Percentiles rank a stretch among this genome's conserved stretches.
These are phyloP conservation scores for Trichoderma koningiopsis DNA, from an alignment of 2,329 filamentous ascomycete genomes.

Conservation along the genomic window DNA sequence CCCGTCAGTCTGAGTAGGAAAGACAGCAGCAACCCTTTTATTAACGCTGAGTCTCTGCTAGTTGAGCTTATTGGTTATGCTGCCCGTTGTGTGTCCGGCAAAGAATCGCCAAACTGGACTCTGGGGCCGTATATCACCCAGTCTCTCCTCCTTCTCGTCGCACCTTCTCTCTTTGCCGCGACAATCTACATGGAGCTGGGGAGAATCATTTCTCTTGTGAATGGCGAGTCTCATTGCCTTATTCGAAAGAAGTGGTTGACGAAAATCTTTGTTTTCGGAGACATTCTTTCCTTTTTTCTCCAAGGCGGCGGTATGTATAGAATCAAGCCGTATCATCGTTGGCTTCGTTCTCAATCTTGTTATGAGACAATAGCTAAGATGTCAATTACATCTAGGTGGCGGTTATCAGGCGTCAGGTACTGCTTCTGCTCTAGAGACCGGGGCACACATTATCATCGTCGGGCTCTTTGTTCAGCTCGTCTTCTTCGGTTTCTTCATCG, in stretches of 20 bases:
- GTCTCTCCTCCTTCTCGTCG: not conserved
- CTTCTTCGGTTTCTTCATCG: not conserved
- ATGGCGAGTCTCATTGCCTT: not conserved
- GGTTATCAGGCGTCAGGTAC: not conserved
- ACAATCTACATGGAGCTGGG: not conserved
- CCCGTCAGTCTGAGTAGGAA: not conserved
- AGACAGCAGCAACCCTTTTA: not conserved
- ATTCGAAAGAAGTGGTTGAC: not conserved
- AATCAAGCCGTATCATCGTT: not conserved
- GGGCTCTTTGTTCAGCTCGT: not conserved
- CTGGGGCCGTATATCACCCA: not conserved
- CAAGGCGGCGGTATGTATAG: not conserved
- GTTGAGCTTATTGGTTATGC: not conserved
- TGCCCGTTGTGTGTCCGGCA: not conserved
- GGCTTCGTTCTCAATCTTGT: too few species aligned
- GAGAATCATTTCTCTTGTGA: not conserved
- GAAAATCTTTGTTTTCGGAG: not conserved
- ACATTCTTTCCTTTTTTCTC: not conserved
- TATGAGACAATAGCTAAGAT: not conserved
- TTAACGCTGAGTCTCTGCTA: not conserved
- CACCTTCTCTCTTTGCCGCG: not conserved
- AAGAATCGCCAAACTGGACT: not conserved
- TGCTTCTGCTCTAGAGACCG: not conserved
- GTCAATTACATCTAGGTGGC: not conserved
- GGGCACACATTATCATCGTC: not conserved